Conservation (phyloP, 148 eudicot species). For the Mesembryanthemum crystallinum region DNA sequence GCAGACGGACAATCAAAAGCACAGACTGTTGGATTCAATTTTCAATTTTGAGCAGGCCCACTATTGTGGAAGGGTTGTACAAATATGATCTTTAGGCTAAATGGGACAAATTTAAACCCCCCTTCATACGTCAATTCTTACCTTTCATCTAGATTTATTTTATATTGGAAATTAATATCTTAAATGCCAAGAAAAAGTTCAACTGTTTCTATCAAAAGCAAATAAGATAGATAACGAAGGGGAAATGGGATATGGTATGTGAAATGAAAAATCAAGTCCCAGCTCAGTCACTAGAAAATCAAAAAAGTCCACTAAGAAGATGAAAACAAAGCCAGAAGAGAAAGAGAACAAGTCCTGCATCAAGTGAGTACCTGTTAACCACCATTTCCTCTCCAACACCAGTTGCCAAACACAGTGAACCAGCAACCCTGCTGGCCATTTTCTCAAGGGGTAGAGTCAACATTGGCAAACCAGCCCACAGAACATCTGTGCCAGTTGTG, state of each 20-base stretch:
- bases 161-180: background rate
- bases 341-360: background rate
- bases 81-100: no score
- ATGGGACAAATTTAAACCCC: background rate
- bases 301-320: background rate
- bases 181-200: background rate
- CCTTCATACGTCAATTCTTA: no score
- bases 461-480: constrained; percentile 99
- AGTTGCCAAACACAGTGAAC: constrained; percentile 89
- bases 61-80: background rate
- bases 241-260: background rate
- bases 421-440: constrained; percentile 98
- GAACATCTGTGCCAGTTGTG: constrained; percentile 97
- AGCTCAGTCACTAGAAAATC: background rate
- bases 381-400: constrained; percentile 94
- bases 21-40: no score
- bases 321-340: background rate
- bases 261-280: background rate
- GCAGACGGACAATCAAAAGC: no score
- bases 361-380: constrained; percentile 53
- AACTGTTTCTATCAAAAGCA: background rate
- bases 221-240: background rate
- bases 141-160: background rate
- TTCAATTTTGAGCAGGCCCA: background rate
- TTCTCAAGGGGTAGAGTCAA: constrained; percentile 87